These are phyloP conservation scores for Backusella circina DNA, from an alignment of 192 early-diverging fungal genomes.

Conservation along the genomic window DNA sequence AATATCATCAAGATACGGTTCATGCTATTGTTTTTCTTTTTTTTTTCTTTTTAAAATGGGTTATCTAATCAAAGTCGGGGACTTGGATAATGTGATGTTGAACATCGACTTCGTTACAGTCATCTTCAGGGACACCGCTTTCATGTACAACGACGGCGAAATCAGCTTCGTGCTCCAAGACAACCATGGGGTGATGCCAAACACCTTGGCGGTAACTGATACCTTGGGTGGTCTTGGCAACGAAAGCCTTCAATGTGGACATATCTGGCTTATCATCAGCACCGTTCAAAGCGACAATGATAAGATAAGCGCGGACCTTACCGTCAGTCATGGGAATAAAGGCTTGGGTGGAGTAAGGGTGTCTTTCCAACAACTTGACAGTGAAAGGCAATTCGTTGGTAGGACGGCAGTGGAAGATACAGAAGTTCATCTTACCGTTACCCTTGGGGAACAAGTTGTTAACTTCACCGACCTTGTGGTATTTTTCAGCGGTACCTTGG, in stretches of 20 bases:
- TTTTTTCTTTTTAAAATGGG: not conserved
- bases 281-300: conserved; percentile 79
- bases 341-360: conserved; percentile 78
- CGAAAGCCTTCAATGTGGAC: conserved; percentile 69
- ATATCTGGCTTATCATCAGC: conserved; percentile 68
- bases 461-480: conserved; percentile 60
- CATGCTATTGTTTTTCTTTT: not conserved
- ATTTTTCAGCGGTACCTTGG: conserved; percentile 74
- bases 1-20: not conserved
- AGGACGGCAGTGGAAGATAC: conserved; percentile 63
- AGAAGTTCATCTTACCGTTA: conserved; percentile 61
- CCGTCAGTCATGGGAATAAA: conserved; percentile 76
- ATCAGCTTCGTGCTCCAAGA: conserved; percentile 53
- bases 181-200: conserved; percentile 93
- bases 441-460: conserved; percentile 46
- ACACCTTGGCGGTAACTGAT: conserved; percentile 78
- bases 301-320: conserved; percentile 58
- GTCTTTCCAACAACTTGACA: conserved; percentile 77
- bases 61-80: conserved; percentile 13
- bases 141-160: conserved; percentile 82
- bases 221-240: conserved; percentile 67
- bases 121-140: conserved; percentile 66
- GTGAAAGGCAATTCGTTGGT: conserved; percentile 46
- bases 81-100: conserved; percentile 18
- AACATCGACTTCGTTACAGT: conserved; percentile 63